Conservation (phyloP, 768 basidiomycete species). For the Agrocybe pediades region DNA sequence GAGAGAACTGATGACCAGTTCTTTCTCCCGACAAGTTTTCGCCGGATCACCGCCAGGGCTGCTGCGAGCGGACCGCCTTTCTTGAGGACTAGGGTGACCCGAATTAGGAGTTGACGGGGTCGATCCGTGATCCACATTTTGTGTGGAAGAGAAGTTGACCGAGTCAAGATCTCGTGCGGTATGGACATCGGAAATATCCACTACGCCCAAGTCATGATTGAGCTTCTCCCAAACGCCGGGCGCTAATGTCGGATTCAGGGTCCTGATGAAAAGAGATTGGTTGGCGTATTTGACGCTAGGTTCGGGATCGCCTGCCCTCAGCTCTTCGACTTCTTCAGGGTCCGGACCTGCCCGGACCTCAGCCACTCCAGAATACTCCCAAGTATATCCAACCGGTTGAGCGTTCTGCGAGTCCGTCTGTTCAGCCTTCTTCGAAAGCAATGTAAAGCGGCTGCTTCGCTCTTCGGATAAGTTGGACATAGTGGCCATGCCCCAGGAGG, state of each 20-base stretch:
- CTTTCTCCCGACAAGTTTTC: too few relatives aligned
- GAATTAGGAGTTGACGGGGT: too few relatives aligned
- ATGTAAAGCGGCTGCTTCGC: slow-evolving; percentile 9
- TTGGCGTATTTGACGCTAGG: background rate
- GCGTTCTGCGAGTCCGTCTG: background rate
- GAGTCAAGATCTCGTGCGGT: too few relatives aligned
- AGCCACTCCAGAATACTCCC: too few relatives aligned
- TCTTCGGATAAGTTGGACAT: slow-evolving; percentile 3
- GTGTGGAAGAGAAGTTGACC: too few relatives aligned
- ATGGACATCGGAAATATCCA: too few relatives aligned
- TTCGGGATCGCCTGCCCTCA: background rate
- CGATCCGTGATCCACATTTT: too few relatives aligned
- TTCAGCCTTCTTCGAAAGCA: background rate
- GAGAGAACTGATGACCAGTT: too few relatives aligned
- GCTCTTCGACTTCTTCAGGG: background rate
- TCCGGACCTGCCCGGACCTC: slow-evolving; percentile 4
- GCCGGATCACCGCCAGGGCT: too few relatives aligned
- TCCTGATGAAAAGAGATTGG: slow-evolving; percentile 13
- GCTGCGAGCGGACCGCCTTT: too few relatives aligned
- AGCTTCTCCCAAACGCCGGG: slow-evolving; percentile 10
- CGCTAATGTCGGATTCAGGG: slow-evolving; percentile 3
- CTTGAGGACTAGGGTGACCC: too few relatives aligned
- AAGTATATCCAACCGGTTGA: background rate
- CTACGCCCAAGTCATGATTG: too few relatives aligned
- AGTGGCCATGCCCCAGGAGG: slow-evolving; percentile 25